A percentile compares a stretch with the other conserved stretches of the same genome.
These are phyloP conservation scores for Aspergillus fumigatiaffinis DNA, from an alignment of 2,329 filamentous ascomycete species.

Conservation along the genomic window DNA sequence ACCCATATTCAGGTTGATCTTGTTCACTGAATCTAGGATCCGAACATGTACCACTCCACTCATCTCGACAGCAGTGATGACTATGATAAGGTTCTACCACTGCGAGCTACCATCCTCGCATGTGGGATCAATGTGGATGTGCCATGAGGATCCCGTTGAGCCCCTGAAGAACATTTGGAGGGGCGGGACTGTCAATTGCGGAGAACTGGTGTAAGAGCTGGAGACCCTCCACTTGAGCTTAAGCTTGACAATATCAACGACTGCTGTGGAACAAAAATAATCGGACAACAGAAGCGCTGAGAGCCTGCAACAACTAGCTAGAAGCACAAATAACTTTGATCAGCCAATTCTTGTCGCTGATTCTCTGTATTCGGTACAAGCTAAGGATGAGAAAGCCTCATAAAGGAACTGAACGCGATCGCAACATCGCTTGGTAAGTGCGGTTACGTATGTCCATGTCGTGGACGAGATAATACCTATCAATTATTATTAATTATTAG, in stretches of 20 bases:
- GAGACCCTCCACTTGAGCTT: neutral
- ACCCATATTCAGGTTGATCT: conserved; percentile 14
- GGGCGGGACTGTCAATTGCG: conserved; percentile 22
- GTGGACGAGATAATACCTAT: too few species aligned
- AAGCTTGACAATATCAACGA: neutral
- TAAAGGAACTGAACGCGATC: conserved; percentile 7
- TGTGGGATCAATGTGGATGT: conserved; percentile 24
- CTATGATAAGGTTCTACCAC: conserved; percentile 20
- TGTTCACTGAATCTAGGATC: conserved; percentile 3
- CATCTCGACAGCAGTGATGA: conserved; percentile 12
- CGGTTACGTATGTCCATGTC: neutral
- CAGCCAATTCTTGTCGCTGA: neutral
- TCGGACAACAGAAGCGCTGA: neutral
- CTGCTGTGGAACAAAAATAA: neutral
- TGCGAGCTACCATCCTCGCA: conserved; percentile 10
- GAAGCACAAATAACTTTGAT: neutral
- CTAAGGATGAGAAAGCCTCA: conserved; percentile 1
- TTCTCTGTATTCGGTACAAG: conserved; percentile 1
- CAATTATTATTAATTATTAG: neutral
- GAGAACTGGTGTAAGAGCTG: conserved; percentile 17
- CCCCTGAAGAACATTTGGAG: conserved; percentile 14
- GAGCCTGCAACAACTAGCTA: neutral
- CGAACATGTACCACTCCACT: conserved; percentile 15
- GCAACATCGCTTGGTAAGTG: conserved; percentile 1
- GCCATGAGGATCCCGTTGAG: conserved; percentile 19